Base-by-base conservation (phyloP, 208 protist species). In the Porcisia hertigi region DNA sequence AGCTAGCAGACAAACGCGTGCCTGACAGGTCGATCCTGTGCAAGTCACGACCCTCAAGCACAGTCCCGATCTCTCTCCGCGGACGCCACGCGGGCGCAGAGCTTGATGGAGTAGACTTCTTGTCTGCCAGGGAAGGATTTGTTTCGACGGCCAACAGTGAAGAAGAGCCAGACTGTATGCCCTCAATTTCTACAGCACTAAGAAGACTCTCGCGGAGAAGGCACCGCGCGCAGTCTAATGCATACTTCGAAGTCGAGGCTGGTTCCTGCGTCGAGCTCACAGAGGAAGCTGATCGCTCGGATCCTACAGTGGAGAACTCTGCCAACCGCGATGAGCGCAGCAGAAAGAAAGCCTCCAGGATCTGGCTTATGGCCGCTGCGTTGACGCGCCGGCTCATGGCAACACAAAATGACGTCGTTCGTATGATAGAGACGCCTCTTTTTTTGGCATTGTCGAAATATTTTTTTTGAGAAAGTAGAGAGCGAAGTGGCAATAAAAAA, bases 11-110 rank as follows among this genome's bases (percentile, higher is more conserved):
- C 52, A 97, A 58, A 41, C 77, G 77, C 25, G 72, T 64, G 16
- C 85, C 86, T 52, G 83, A 71, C 25, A 97, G 83, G 76, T 94
- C 77, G 59, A 97, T 59, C 2, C 67, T 64, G 6, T 74, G 73
- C 45, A 97, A 82, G 64, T 87, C 83, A 12, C 91, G 83, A 2
- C 92, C 90, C 79, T 97, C 90, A 57, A 97, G 75, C 11, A 84
- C 75, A 11, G 83, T 76, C 12, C 92, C 90, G 23, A 94, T 69
- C 69, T 88, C 85, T 54, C 30, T 77, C 8, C 79, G 71, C 12
- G 82, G 82, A 59, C 65, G 52, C 64, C 77, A 81, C 52, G 63
- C 16, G n/a, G 52, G 71, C 36, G 25, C 67, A 30, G 57, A 47
- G 3, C 41, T 41, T 34, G 12, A 59, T 57, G 47, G 39, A 16